phyloP scores from a whole-genome alignment of 768 basidiomycete species.

The Calocybe indica region DNA sequence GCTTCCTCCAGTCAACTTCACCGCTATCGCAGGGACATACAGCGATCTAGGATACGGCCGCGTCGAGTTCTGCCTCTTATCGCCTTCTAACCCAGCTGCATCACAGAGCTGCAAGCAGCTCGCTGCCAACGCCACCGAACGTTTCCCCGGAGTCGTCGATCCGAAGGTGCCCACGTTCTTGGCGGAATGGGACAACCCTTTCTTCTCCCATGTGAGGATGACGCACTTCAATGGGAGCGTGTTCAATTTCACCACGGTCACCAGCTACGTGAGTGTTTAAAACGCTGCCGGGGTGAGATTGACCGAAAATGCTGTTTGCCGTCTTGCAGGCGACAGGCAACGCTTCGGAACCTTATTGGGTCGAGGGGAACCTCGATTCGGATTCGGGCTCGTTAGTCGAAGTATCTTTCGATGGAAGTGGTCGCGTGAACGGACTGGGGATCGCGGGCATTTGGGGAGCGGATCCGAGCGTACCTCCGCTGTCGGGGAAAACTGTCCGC shows the following conservation, averaged over 20 bases:
- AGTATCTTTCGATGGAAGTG: conserved; percentile 35
- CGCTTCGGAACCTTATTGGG: neutral
- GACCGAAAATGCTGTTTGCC: neutral
- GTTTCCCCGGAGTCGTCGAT: neutral
- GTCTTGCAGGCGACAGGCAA: neutral
- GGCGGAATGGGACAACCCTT: neutral
- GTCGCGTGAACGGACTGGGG: neutral
- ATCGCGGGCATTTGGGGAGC: neutral
- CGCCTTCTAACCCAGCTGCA: neutral
- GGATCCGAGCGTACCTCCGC: neutral
- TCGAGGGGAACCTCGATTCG: conserved; percentile 50
- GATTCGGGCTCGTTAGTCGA: conserved; percentile 79
- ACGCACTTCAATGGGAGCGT: neutral
- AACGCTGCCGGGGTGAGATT: neutral
- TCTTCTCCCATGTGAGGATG: neutral
- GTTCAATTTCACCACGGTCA: neutral
- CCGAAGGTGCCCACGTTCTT: neutral
- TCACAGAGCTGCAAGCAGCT: neutral
- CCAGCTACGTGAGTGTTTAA: neutral
- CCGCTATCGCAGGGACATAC: conserved; percentile 5
- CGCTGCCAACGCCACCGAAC: neutral
- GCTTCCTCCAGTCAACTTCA: conserved; percentile 2
- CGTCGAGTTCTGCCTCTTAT: conserved; percentile 8
- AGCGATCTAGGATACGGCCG: conserved; percentile 8
- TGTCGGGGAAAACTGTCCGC: neutral